A percentile compares a stretch with the other conserved stretches of the same genome.
Conservation (phyloP, 495 filamentous ascomycete genomes). For the Rusavskia elegans region DNA sequence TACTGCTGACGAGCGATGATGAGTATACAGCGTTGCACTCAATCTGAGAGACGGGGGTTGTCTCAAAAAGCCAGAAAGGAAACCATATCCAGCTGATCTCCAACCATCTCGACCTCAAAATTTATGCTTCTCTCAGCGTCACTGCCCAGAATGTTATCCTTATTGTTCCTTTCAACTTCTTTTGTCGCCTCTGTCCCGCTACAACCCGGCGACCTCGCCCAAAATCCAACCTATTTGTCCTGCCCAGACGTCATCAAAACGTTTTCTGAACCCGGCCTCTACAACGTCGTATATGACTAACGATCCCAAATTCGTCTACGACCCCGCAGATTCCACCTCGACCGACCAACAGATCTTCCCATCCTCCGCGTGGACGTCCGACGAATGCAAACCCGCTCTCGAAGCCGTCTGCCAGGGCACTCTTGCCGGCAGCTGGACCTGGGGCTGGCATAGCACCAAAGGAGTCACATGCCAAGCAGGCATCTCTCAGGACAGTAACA, state of each 20-base stretch:
- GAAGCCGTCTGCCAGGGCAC: neutral
- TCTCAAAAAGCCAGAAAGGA: no score
- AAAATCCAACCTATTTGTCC: no score
- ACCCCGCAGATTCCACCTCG: neutral
- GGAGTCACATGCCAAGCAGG: slow-evolving; percentile 1
- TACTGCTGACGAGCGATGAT: no score
- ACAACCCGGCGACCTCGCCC: no score
- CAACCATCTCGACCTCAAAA: no score
- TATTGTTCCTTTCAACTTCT: no score
- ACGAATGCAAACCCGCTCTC: neutral
- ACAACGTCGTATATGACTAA: neutral
- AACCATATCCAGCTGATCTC: no score
- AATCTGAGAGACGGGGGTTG: no score
- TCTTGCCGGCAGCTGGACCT: neutral
- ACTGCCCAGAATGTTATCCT: no score
- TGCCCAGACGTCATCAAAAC: neutral
- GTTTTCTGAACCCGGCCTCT: neutral
- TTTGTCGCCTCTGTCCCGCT: no score
- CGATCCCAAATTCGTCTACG: neutral
- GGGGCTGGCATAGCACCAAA: neutral
- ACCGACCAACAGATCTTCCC: neutral
- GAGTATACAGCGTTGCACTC: no score
- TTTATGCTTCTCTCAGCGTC: no score
- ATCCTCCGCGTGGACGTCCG: neutral
- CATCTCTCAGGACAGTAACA: neutral